Percentiles rank a stretch among this genome's conserved stretches.
Conservation (phyloP, 768 basidiomycete genomes). For the Leccinum barrowsii region DNA sequence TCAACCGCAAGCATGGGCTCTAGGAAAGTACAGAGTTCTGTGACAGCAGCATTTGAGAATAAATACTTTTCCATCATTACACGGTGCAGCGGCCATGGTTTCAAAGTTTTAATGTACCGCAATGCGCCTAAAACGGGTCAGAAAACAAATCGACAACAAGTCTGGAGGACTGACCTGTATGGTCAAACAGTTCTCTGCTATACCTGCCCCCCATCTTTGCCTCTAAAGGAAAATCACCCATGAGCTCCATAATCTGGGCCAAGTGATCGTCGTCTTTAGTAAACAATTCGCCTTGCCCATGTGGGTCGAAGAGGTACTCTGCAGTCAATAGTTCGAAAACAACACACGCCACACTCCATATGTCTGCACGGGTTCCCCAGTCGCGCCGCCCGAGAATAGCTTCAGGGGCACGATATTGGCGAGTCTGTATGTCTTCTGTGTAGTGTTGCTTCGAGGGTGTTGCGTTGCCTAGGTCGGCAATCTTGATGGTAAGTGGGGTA, state of each 20-base stretch:
- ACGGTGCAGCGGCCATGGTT: slow-evolving; percentile 76
- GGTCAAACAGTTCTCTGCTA: slow-evolving; percentile 81
- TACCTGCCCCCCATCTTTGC: slow-evolving; percentile 84
- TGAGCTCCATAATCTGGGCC: slow-evolving; percentile 90
- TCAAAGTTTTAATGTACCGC: slow-evolving; percentile 70
- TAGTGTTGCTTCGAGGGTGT: slow-evolving; percentile 88
- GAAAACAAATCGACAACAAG: background rate
- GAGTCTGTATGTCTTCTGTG: slow-evolving; percentile 95
- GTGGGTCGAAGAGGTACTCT: slow-evolving; percentile 90
- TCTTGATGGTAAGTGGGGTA: slow-evolving; percentile 76
- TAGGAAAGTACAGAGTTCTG: slow-evolving; percentile 61
- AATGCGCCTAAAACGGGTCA: slow-evolving; percentile 46
- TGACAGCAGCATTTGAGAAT: slow-evolving; percentile 56
- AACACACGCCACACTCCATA: slow-evolving; percentile 91
- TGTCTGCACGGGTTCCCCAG: slow-evolving; percentile 83
- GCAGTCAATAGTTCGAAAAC: slow-evolving; percentile 89
- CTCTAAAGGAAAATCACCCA: slow-evolving; percentile 72
- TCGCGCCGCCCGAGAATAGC: slow-evolving; percentile 84
- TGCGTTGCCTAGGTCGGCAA: slow-evolving; percentile 92
- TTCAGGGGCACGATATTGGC: slow-evolving; percentile 93
- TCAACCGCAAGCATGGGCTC: slow-evolving; percentile 74
- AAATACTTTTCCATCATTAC: slow-evolving; percentile 92
- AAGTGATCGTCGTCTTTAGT: slow-evolving; percentile 95
- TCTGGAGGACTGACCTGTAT: slow-evolving; percentile 44
- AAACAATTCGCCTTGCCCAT: slow-evolving; percentile 75